phyloP scores from a whole-genome alignment of 441 rosid species.

The Populus trichocarpa region DNA sequence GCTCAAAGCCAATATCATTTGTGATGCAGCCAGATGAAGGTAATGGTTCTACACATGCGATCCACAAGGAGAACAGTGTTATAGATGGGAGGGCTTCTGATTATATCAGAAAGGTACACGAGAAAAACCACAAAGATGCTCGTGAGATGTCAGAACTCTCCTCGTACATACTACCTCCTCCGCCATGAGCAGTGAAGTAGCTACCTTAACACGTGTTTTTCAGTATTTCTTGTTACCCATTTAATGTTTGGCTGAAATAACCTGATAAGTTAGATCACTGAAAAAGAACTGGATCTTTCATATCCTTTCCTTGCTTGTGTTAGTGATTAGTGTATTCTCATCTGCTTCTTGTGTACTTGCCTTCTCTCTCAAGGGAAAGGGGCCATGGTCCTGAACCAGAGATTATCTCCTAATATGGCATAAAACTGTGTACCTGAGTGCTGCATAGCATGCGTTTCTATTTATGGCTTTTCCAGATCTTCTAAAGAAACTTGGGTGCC shows the following conservation, averaged over 20 bases:
- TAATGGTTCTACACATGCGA: constrained; percentile 12
- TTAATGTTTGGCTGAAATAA: not conserved
- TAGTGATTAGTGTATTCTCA: not conserved
- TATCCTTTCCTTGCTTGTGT: constrained; percentile 6
- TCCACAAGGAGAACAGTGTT: constrained; percentile 22
- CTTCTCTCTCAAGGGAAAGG: not conserved
- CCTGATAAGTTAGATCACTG: not conserved
- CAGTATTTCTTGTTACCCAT: not conserved
- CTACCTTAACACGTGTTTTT: not conserved
- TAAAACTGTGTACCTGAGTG: not conserved
- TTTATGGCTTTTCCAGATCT: not conserved
- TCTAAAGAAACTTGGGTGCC: not conserved
- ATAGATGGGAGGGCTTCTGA: constrained; percentile 37
- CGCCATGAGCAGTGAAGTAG: constrained; percentile 28
- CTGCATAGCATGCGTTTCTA: not conserved
- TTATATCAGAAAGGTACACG: constrained; percentile 47
- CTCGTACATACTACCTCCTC: constrained; percentile 31
- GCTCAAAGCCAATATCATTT: constrained; percentile 27
- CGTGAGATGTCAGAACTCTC: constrained; percentile 16
- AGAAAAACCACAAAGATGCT: constrained; percentile 32
- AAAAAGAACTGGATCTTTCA: not conserved
- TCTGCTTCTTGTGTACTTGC: not conserved
- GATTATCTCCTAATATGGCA: not conserved
- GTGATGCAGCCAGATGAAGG: constrained; percentile 36
- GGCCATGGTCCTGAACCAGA: not conserved